Evolutionary conservation across 2,329 filamentous ascomycete species (phyloP), one percentile per base, ranked within the genome.

Genomic region (Shiraia sp.): DNA sequence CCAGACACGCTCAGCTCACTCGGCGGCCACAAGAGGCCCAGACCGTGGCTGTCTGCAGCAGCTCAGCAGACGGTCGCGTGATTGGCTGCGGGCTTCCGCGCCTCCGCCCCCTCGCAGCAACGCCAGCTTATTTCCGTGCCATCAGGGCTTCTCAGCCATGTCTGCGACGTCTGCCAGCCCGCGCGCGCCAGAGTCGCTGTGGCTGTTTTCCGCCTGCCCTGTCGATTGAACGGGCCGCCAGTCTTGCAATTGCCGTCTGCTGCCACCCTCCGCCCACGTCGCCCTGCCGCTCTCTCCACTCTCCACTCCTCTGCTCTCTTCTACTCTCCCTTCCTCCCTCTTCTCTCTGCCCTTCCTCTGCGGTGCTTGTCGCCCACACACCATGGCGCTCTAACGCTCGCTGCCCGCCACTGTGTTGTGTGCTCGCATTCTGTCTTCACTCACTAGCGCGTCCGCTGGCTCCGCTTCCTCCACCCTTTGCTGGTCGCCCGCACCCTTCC

Each of bases 401-500:
- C 13, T 32, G 31, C 23, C 36, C 8, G 12, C 26, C 34, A 39
- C 30, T 32, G 38, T 42, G 42, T 39, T 45, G 36, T 38, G 39
- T 28, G 29, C 23, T 16, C n/a, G 4, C 17, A 49, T 42, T 45
- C 40, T 52, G 48, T 45, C 36, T 43, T 40, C 19, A 5, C 40
- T 29, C 30, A 43, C 50, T 54, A 47, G 55, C 51, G 47, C 33
- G 40, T 47, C 52, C 48, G 47, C 54, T 52, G 41, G 26, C 46
- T 48, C 45, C 47, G 44, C 53, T 39, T 56, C 55, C 57, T 49
- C 51, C 58, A 49, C 52, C 45, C 42, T 40, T 35, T 38, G 32
- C 45, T 22, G 19, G 19, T 8, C 8, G 19, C 19, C 19, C 42
- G 45, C 46, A 49, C 47, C 46, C 53, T 39, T 36, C 46, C 25